Base-by-base conservation (phyloP, 345 rosid species). In the Eucalyptus melliodora region DNA sequence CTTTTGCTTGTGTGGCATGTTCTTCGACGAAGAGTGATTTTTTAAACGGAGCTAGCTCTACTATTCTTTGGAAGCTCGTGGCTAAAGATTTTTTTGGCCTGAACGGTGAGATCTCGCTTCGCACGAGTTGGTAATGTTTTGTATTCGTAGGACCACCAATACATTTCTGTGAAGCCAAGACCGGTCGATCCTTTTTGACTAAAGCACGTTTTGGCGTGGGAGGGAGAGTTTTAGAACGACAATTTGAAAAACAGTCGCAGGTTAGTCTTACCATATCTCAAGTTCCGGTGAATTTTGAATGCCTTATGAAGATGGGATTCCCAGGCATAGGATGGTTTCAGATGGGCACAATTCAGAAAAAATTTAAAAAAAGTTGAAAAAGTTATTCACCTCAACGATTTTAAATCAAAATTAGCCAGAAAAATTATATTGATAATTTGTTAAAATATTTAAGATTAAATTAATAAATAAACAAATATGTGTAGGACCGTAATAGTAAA, bases 21-120 rank as follows among this genome's bases (percentile, higher is more conserved):
- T 88, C 89, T 55, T 95, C 92, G 89, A 93, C 92, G 88, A 31
- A 80, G 93, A 87, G 85, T 91, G 47, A n/a, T n/a, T 6, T 69
- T 50, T 9, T 34, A 19, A 34, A 17, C 23, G 44, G 24, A 9
- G 44, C 44, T 72, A 34, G 44, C 27, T 77, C 45, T 77, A 77
- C 27, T 37, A 19, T 19, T 77, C 26, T 10, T 37, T 37, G 26
- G 45, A 37, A 37, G 45, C 83, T 72, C 8, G 83, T 7, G 27
- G 45, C 83, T 34, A 24, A 72, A 19, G 26, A 72, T 37, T 19
- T 12, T 12, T 34, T 72, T 72, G 45, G 8, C 45, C 83, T 19
- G 42, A 21, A 19, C 26, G 45, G 27, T 72, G 45, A 77, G 83
- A 37, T 77, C 27, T 37, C 45, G 6, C 83, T 72, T 72, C 8